Evolutionary conservation across 192 early-diverging fungal genomes (phyloP), one percentile per base, ranked within the genome.

Genomic region (Rhizophagus clarus): DNA sequence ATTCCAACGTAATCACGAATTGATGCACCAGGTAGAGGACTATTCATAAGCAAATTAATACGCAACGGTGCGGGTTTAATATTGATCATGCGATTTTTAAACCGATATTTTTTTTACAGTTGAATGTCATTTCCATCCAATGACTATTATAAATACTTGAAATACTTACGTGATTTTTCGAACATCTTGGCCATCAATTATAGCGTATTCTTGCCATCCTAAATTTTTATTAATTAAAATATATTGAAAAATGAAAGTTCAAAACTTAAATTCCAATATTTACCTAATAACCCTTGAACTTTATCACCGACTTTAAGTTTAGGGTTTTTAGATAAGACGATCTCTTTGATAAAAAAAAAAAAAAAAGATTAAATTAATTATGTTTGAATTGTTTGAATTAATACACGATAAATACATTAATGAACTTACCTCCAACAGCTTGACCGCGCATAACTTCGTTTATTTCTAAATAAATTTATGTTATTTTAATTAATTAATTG

Each of bases 131-230:
- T 2, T 3, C 32, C 32, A 32, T 32, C 32, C 32, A 40, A 40
- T 40, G 8, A 40, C 37, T 8, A 40, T 40, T 40, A 34, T 22
- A 62, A 40, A 76, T 45, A 49, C 10, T 12, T 10, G 2, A n/a
- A 6, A 78, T 24, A 6, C 72, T 63, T 83, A 82, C 80, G 81
- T 61, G 63, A 87, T 75, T 77, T 87, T 86, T 34, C 74, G 40
- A 14, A 84, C 31, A 61, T 78, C 82, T 1, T 86, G 80, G 15
- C 83, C 84, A 73, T 89, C 51, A 10, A 84, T 34, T 34, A 89
- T 51, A 26, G 83, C 80, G 68, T 89, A 89, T 64, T 88, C 80
- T 76, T 88, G 87, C 88, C 88, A 89, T 3, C 84, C 86, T 61
- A 31, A 40, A 51, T 24, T 68, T 69, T 22, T 79, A 42, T 81